Conservation (phyloP, 2,329 filamentous ascomycete genomes). For the Nothophaeocryptopus gaeumannii region DNA sequence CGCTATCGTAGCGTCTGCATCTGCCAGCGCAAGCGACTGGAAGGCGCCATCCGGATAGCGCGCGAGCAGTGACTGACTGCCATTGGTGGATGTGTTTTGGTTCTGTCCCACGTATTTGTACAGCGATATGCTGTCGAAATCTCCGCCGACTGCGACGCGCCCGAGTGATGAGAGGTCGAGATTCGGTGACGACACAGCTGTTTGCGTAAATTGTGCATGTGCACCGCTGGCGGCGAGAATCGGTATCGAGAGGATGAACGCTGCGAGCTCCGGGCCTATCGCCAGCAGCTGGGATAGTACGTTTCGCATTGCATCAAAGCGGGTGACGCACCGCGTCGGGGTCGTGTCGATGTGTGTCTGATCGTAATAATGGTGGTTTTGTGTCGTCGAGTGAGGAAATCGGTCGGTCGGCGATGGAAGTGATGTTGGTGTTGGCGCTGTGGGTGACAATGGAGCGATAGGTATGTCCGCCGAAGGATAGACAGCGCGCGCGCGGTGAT, state of each 20-base stretch:
- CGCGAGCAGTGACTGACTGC: constrained; percentile 75
- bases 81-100: constrained; percentile 67
- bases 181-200: constrained; percentile 57
- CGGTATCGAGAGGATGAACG: constrained; percentile 31
- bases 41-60: constrained; percentile 84
- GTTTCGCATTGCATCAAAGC: constrained; percentile 29
- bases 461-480: too few relatives aligned
- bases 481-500: too few relatives aligned
- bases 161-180: constrained; percentile 78
- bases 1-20: constrained; percentile 79
- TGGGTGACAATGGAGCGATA: too few relatives aligned
- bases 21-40: constrained; percentile 66
- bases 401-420: too few relatives aligned
- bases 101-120: constrained; percentile 82
- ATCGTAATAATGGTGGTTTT: constrained; percentile 2
- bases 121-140: constrained; percentile 87
- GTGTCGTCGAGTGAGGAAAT: too few relatives aligned
- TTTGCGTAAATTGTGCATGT: constrained; percentile 31
- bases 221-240: constrained; percentile 16
- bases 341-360: constrained; percentile 1
- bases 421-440: too few relatives aligned
- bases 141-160: constrained; percentile 77
- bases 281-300: constrained; percentile 34
- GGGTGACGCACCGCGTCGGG: not conserved
- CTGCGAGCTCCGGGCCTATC: constrained; percentile 35